Percentiles rank a stretch among this genome's conserved stretches.
Evolutionary conservation across 805 yeast species (phyloP).

Genomic region (Candida hungchunana): DNA sequence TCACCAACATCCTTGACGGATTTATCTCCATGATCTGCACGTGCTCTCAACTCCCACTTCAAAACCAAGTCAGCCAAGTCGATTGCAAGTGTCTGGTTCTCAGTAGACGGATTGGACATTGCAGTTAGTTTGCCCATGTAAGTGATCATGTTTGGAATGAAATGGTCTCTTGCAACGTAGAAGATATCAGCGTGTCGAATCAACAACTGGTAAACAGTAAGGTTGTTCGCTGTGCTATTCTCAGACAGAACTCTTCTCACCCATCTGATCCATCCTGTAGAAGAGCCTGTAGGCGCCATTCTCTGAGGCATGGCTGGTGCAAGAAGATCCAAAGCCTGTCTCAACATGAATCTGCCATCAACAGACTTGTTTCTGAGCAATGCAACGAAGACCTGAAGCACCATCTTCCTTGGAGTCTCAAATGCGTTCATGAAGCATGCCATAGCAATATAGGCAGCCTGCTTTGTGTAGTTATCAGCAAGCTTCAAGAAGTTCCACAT

Average conservation of each 20-base stretch:
- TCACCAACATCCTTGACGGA: conserved; percentile 10
- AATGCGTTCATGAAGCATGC: conserved; percentile 81
- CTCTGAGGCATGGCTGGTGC: conserved; percentile 83
- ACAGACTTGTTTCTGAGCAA: conserved; percentile 76
- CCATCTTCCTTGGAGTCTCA: conserved; percentile 85
- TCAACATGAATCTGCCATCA: conserved; percentile 79
- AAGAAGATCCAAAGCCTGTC: conserved; percentile 79
- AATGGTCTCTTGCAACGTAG: conserved; percentile 82
- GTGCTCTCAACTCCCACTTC: conserved; percentile 77
- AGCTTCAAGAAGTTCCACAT: conserved; percentile 90
- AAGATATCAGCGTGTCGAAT: conserved; percentile 82
- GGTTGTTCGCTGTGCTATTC: conserved; percentile 81
- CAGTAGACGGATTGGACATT: conserved; percentile 69
- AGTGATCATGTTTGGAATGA: conserved; percentile 80
- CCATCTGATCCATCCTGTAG: conserved; percentile 81
- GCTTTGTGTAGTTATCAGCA: conserved; percentile 85
- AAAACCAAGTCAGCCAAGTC: conserved; percentile 84
- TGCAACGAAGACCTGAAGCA: conserved; percentile 90
- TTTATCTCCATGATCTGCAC: conserved; percentile 15
- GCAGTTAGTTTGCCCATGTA: conserved; percentile 90
- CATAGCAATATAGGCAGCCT: conserved; percentile 87
- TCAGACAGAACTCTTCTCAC: conserved; percentile 90
- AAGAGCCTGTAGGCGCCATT: conserved; percentile 46
- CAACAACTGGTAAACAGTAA: conserved; percentile 84
- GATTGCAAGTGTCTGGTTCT: conserved; percentile 80